Percentiles rank a stretch among this genome's conserved stretches.
Evolutionary conservation across 1,284 basidiomycete species (phyloP).

Genomic region (Leccinum griseonigrum): DNA sequence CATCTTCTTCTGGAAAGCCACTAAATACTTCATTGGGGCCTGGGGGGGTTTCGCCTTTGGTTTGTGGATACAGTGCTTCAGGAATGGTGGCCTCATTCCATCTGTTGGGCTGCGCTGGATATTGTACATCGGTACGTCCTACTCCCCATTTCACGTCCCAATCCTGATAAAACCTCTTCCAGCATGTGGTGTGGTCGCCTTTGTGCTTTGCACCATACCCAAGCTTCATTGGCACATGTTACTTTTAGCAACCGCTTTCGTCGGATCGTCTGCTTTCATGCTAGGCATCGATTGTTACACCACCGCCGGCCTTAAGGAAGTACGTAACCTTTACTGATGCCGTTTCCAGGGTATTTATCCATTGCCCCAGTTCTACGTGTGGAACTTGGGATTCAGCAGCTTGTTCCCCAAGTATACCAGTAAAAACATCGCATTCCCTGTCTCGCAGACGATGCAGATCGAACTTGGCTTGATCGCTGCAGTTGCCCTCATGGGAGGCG

Average conservation of each 20-base stretch:
- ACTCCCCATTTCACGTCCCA: conserved; percentile 13
- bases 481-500: conserved; percentile 80
- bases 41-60: conserved; percentile 89
- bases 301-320: conserved; percentile 89
- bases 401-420: conserved; percentile 76
- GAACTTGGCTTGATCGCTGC: conserved; percentile 87
- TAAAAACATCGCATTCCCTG: conserved; percentile 73
- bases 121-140: conserved; percentile 68
- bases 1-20: conserved; percentile 88
- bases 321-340: conserved; percentile 29
- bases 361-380: conserved; percentile 78
- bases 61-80: conserved; percentile 85
- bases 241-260: conserved; percentile 80
- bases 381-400: conserved; percentile 83
- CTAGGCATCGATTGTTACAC: conserved; percentile 94
- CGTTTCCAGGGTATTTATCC: conserved; percentile 9
- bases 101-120: conserved; percentile 83
- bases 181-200: conserved; percentile 58
- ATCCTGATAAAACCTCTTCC: conserved; percentile 17
- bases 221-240: conserved; percentile 79
- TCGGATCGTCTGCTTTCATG: conserved; percentile 91
- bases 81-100: conserved; percentile 77
- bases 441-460: conserved; percentile 90
- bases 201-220: conserved; percentile 63
- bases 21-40: conserved; percentile 83